Evolutionary conservation across 495 filamentous ascomycete genomes (phyloP).

Genomic region (Penicillium turbatum): DNA sequence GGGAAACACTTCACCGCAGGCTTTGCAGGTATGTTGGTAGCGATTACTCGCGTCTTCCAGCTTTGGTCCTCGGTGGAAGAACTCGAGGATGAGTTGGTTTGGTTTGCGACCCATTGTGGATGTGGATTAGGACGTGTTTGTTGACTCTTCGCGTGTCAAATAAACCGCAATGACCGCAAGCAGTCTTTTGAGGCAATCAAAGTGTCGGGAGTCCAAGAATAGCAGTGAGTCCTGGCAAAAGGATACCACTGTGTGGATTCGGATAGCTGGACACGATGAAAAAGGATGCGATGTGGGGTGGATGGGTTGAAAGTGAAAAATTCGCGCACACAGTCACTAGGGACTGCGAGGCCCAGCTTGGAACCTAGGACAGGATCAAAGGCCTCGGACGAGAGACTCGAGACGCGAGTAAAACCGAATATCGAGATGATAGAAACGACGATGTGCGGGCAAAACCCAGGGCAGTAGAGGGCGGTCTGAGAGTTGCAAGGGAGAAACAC

Average conservation of each 20-base stretch:
- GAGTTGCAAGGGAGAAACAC: slow-evolving; percentile 22
- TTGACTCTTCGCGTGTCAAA: not conserved
- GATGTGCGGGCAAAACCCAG: slow-evolving; percentile 38
- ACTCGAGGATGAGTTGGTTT: slow-evolving; percentile 76
- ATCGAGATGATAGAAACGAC: slow-evolving; percentile 3
- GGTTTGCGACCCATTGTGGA: slow-evolving; percentile 70
- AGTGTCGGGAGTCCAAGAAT: not conserved
- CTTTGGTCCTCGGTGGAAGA: slow-evolving; percentile 78
- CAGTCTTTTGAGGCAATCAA: not conserved
- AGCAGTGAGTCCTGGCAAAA: not conserved
- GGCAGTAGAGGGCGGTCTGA: slow-evolving; percentile 43
- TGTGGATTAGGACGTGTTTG: slow-evolving; percentile 4
- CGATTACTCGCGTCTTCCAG: slow-evolving; percentile 80
- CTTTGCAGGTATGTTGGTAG: slow-evolving; percentile 82
- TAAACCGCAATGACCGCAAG: not conserved
- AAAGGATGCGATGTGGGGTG: not conserved
- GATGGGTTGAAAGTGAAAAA: not conserved
- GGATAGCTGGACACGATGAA: not conserved
- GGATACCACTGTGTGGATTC: slow-evolving; percentile 2
- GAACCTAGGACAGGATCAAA: slow-evolving; percentile 4
- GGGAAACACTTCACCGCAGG: slow-evolving; percentile 77
- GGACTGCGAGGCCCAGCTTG: not conserved
- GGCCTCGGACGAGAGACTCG: slow-evolving; percentile 1
- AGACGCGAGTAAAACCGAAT: not conserved
- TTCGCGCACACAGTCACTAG: slow-evolving; percentile 4